Conservation (phyloP, 257 asterid genomes). For the Solanum gandarillasii region DNA sequence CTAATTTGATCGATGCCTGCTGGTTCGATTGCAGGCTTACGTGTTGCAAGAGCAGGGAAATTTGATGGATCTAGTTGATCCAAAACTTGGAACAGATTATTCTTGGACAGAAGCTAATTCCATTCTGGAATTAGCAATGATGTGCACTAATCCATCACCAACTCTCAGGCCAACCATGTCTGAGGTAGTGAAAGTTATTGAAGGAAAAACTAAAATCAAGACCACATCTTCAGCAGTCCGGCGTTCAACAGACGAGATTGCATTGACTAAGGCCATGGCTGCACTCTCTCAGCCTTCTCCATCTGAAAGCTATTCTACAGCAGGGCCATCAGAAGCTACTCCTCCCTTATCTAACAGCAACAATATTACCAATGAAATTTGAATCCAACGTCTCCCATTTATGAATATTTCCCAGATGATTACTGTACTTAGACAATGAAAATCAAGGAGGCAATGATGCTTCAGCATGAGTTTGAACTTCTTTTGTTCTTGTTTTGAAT, state of each 20-base stretch:
- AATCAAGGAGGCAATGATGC: not conserved
- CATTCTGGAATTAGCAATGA: slow-evolving; percentile 3
- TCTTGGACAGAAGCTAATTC: not conserved
- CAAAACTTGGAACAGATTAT: not conserved
- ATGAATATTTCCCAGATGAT: not conserved
- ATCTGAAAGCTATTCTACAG: slow-evolving; percentile 1
- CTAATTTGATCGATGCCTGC: not conserved
- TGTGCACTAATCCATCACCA: slow-evolving; percentile 3
- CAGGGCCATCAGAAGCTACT: not conserved
- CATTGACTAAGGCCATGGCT: not conserved
- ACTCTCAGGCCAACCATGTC: slow-evolving; percentile 13
- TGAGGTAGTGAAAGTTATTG: slow-evolving; percentile 9
- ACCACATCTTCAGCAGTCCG: not conserved
- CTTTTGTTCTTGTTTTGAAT: not conserved
- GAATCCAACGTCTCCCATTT: not conserved
- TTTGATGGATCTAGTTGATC: slow-evolving; percentile 5
- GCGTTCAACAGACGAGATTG: not conserved
- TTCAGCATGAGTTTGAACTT: not conserved
- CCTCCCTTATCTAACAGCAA: not conserved
- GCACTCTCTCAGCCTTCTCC: not conserved
- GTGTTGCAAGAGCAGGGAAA: not conserved
- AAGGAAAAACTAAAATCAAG: slow-evolving; percentile 3
- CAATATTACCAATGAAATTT: not conserved
- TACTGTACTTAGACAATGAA: not conserved
- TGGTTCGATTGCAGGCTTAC: not conserved